A percentile compares a stretch with the other conserved stretches of the same genome.
phyloP scores from a whole-genome alignment of 164 flowering plant species.

The Euptelea pleiosperma region DNA sequence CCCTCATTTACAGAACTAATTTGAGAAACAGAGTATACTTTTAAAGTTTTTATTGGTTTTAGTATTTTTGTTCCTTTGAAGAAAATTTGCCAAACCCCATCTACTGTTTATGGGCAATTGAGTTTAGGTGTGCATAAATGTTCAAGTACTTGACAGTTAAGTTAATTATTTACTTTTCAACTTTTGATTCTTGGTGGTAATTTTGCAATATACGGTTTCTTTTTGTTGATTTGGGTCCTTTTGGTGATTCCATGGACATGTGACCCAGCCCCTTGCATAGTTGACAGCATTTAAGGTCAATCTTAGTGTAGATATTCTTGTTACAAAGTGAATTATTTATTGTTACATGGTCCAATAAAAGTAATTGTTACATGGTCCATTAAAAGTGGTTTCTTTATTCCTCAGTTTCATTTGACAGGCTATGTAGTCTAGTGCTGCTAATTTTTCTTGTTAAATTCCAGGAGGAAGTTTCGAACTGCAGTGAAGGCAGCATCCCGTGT shows the following conservation, averaged over 20 bases:
- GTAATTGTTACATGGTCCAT: not conserved
- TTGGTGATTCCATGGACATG: not conserved
- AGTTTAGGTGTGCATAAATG: no score
- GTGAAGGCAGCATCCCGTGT: conserved; percentile 85
- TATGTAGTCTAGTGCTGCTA: not conserved
- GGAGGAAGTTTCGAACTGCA: conserved; percentile 49
- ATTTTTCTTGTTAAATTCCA: conserved; percentile 25
- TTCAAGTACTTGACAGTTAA: no score
- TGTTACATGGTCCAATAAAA: not conserved
- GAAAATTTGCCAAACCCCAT: no score
- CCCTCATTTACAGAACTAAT: not conserved
- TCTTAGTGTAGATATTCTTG: no score
- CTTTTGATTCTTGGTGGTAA: no score
- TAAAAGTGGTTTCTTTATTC: not conserved
- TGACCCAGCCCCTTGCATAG: no score
- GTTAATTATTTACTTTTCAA: no score
- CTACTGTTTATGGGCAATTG: no score
- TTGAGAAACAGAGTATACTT: no score
- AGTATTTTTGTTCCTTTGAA: no score
- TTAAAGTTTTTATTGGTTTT: no score
- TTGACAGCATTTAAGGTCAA: not conserved
- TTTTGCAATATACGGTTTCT: no score
- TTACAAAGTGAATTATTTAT: not conserved
- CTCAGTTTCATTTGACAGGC: not conserved
- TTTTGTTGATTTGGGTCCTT: not conserved